Evolutionary conservation across 805 yeast genomes (phyloP).

Genomic region (Clavispora vitiphila): DNA sequence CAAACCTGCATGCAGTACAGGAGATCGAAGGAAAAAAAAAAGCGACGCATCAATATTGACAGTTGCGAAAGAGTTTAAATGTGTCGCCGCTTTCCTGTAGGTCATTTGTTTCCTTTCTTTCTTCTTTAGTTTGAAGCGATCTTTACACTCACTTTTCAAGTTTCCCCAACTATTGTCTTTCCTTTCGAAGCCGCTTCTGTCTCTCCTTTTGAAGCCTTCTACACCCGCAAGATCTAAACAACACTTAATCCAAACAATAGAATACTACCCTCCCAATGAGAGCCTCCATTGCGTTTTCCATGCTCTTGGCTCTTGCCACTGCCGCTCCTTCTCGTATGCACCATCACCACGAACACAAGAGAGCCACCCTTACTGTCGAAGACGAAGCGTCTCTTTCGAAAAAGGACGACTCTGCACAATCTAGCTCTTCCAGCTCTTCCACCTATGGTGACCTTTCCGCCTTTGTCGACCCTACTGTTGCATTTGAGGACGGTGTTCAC

Average conservation of each 20-base stretch:
- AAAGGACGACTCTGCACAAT: neutral
- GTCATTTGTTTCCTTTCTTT: neutral
- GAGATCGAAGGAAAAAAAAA: neutral
- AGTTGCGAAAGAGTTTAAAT: too few relatives aligned
- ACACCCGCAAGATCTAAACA: too few relatives aligned
- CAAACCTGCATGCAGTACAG: neutral
- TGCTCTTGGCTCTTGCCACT: constrained; percentile 12
- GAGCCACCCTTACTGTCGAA: constrained; percentile 33
- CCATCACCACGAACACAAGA: constrained; percentile 36
- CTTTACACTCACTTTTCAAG: neutral
- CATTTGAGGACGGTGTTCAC: constrained; percentile 17
- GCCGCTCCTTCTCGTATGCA: constrained; percentile 19
- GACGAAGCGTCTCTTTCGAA: neutral
- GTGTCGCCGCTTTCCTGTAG: neutral
- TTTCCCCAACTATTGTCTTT: constrained; percentile 23
- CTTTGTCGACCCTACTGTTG: constrained; percentile 14
- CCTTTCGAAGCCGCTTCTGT: constrained; percentile 12
- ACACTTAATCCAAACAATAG: neutral
- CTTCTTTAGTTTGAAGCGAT: constrained; percentile 2
- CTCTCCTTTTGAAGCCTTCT: neutral
- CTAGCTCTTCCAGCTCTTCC: constrained; percentile 3
- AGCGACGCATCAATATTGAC: neutral
- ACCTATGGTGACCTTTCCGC: constrained; percentile 14
- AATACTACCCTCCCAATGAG: constrained; percentile 5
- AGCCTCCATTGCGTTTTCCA: constrained; percentile 11